Percentiles rank a stretch among this genome's conserved stretches.
Conservation (phyloP, 805 yeast genomes). For the Pichia cephalocereana region DNA sequence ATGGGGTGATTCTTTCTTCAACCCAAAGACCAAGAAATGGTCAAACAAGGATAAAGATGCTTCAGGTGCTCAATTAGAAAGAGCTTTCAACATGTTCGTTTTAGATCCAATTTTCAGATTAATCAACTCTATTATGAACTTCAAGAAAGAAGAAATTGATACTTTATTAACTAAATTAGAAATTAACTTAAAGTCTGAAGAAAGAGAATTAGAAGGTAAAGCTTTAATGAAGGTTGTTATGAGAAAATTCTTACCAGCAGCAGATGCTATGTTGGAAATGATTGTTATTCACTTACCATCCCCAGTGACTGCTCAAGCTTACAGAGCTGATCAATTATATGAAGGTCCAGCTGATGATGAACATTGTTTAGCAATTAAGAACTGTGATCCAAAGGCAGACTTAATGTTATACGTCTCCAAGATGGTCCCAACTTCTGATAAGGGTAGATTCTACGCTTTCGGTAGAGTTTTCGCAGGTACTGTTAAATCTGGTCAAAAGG, state of each 20-base stretch:
- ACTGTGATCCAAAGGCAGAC: constrained; percentile 98
- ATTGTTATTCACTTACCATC: constrained; percentile 97
- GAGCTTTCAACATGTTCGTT: constrained; percentile 99
- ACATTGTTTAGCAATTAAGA: constrained; percentile 84
- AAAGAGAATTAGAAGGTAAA: constrained; percentile 98
- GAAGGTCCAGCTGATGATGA: constrained; percentile 98
- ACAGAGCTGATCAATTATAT: constrained; percentile 98
- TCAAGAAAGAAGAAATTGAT: constrained; percentile 96
- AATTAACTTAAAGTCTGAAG: constrained; percentile 88
- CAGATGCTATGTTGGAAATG: constrained; percentile 99
- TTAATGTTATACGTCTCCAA: constrained; percentile 98
- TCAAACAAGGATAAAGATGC: constrained; percentile 93
- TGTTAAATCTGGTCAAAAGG: constrained; percentile 97
- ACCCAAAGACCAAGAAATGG: constrained; percentile 99
- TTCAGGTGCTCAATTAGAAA: constrained; percentile 89
- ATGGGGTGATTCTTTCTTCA: constrained; percentile 99
- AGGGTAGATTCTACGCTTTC: constrained; percentile 99
- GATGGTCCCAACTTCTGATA: constrained; percentile 99
- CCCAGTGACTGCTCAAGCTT: constrained; percentile 97
- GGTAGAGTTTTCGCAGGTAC: constrained; percentile 99
- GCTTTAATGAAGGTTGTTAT: constrained; percentile 95
- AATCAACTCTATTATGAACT: constrained; percentile 96
- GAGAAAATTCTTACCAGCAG: constrained; percentile 99
- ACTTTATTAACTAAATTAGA: constrained; percentile 88
- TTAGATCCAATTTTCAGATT: constrained; percentile 98